These are phyloP conservation scores for Phytopythium vexans DNA, from an alignment of 352 stramenopile genomes.

Conservation along the genomic window DNA sequence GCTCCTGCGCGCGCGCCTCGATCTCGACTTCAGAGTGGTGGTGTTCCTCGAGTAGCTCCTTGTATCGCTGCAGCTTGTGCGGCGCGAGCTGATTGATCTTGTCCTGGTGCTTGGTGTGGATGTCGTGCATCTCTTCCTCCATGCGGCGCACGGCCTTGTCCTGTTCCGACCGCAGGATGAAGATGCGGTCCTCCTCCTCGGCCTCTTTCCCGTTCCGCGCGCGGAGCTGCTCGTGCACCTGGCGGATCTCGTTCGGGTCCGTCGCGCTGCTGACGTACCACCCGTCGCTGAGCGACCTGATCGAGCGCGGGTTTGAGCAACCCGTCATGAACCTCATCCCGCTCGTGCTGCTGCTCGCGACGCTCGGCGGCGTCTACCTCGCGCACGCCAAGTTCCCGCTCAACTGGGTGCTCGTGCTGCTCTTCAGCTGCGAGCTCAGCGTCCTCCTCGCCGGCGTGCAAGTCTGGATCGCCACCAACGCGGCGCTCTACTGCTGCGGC, in stretches of 20 bases:
- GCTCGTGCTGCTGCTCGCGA: constrained; percentile 22
- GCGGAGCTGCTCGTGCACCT: constrained; percentile 65
- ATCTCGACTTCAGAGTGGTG: constrained; percentile 73
- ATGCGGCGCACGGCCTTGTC: constrained; percentile 58
- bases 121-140: constrained; percentile 76
- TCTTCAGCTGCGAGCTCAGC: constrained; percentile 34
- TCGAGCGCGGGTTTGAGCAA: constrained; percentile 3
- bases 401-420: constrained; percentile 42
- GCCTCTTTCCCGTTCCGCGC: constrained; percentile 81
- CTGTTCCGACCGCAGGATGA: constrained; percentile 87
- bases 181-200: constrained; percentile 87
- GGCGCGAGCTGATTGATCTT: constrained; percentile 89
- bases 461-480: constrained; percentile 41
- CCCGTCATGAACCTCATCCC: constrained; percentile 7
- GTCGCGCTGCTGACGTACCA: constrained; percentile 55
- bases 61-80: constrained; percentile 82
- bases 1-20: constrained; percentile 58
- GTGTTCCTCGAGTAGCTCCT: constrained; percentile 69
- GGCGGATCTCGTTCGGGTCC: constrained; percentile 59
- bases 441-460: constrained; percentile 36
- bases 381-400: constrained; percentile 37
- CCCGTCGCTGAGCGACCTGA: constrained; percentile 14
- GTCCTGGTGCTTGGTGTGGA: constrained; percentile 76
- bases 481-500: constrained; percentile 35
- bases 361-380: constrained; percentile 32